phyloP scores from a whole-genome alignment of 2,329 filamentous ascomycete species.

The Stagonosporopsis chrysanthemi region DNA sequence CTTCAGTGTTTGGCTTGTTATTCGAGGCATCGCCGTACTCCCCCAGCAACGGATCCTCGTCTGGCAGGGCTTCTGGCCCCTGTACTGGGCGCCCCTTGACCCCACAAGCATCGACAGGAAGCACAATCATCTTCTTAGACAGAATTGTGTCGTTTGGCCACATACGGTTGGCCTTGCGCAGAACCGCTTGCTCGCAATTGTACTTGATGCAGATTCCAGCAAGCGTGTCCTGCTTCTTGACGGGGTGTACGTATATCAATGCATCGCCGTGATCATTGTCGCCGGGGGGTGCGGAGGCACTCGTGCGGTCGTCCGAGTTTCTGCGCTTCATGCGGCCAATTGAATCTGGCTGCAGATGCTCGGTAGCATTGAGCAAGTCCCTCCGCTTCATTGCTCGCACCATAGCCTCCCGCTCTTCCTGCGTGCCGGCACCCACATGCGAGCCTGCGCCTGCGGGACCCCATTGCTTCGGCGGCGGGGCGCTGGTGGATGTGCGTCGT shows the following conservation, averaged over 20 bases:
- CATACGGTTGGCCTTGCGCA: slow-evolving; percentile 88
- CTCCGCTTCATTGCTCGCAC: slow-evolving; percentile 59
- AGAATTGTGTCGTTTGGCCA: slow-evolving; percentile 96
- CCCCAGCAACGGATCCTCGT: slow-evolving; percentile 49
- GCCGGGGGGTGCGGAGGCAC: slow-evolving; percentile 57
- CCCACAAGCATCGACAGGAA: slow-evolving; percentile 90
- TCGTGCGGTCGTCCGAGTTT: slow-evolving; percentile 68
- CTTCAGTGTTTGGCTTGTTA: slow-evolving; percentile 28
- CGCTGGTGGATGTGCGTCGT: slow-evolving; percentile 47
- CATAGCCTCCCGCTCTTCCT: slow-evolving; percentile 56
- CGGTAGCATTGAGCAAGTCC: slow-evolving; percentile 56
- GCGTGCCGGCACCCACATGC: slow-evolving; percentile 54
- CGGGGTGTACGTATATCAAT: slow-evolving; percentile 88
- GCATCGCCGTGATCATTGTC: slow-evolving; percentile 74
- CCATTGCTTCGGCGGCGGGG: slow-evolving; percentile 56
- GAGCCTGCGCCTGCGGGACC: slow-evolving; percentile 51
- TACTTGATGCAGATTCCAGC: slow-evolving; percentile 91
- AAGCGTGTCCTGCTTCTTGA: slow-evolving; percentile 83
- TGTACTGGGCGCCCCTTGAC: slow-evolving; percentile 73
- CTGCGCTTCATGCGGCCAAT: slow-evolving; percentile 67
- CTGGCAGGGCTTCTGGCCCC: slow-evolving; percentile 44
- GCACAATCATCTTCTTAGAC: slow-evolving; percentile 76
- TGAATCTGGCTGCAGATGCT: slow-evolving; percentile 52
- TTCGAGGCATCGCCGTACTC: slow-evolving; percentile 35
- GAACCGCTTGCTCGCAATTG: slow-evolving; percentile 80